phyloP scores from a whole-genome alignment of 2,329 filamentous ascomycete genomes.

The Escovopsis sp. region DNA sequence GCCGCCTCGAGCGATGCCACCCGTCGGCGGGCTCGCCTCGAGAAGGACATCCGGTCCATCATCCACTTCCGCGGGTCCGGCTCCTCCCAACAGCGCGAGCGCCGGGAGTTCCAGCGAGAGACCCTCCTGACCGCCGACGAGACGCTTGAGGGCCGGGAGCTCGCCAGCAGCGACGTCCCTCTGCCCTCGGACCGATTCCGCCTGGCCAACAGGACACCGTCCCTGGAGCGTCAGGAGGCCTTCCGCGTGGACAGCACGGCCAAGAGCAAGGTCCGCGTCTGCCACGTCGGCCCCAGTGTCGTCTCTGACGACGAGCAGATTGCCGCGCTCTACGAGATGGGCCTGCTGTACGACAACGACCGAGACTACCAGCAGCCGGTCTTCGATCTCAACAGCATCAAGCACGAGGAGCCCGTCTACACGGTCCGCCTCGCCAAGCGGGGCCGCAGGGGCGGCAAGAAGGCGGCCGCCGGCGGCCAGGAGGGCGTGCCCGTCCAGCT shows the following conservation, averaged over 20 bases:
- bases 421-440: constrained; percentile 20
- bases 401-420: constrained; percentile 23
- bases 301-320: constrained; percentile 22
- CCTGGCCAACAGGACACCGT: constrained; percentile 20
- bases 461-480: constrained; percentile 1
- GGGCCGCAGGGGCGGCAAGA: constrained; percentile 13
- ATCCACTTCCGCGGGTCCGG: background rate
- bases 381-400: constrained; percentile 26
- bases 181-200: constrained; percentile 22
- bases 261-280: constrained; percentile 16
- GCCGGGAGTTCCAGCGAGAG: background rate
- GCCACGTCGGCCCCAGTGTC: constrained; percentile 8
- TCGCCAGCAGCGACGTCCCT: constrained; percentile 21
- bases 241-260: constrained; percentile 27
- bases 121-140: constrained; percentile 3
- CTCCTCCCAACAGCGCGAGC: background rate
- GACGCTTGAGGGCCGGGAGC: constrained; percentile 19
- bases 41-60: constrained; percentile 3
- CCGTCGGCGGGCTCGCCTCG: constrained; percentile 3
- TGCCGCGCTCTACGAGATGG: constrained; percentile 28
- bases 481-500: constrained; percentile 17
- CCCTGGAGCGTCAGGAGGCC: constrained; percentile 31
- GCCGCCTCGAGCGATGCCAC: background rate
- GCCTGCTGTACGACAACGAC: constrained; percentile 29
- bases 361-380: constrained; percentile 16